Evolutionary conservation across 106 monocot genomes (phyloP), one percentile per base, ranked within the genome.

Genomic region (Narthecium ossifragum): DNA sequence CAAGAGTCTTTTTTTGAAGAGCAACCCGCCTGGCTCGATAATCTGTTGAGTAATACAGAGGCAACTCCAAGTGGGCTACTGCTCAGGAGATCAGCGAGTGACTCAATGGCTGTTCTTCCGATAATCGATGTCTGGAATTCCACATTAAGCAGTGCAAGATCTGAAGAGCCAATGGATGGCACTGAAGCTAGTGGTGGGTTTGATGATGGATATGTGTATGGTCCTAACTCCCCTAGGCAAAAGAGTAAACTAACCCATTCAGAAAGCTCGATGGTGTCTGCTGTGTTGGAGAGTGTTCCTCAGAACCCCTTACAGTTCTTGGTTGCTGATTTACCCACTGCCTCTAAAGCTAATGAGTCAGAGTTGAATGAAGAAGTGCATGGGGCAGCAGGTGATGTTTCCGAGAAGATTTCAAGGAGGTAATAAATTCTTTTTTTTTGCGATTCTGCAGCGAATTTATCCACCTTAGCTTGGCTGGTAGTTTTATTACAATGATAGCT

Each of bases 201-300:
- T 46, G 85, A 73, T 46, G 61, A 59, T 18, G 62, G 62, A 36
- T 83, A 85, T 56, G 59, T 90, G 20, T 96, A 86, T 69, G 94
- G 94, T 20, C 94, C 94, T 23, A 96, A 96, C 57, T 96, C 94
- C 3, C 94, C 94, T 46, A 86, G 94, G 65, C 77, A 78, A 55
- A 84, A 68, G 73, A 78, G 72, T 40, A 61, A 64, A 23, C 58
- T 79, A 13, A 84, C 54, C 17, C 51, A 75, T 46, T 68, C 77
- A 0, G 83, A 86, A 70, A 86, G 82, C 57, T 73, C 82, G 4
- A 78, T 74, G 20, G 80, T 86, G 24, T 78, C 70, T 60, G 85
- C 94, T 28, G 48, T 90, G 28, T 70, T 84, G 45, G 90, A 86
- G 54, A 96, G 69, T 62, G 78, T 73, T 34, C 77, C 78, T 34